Percentiles rank a stretch among this genome's conserved stretches.
phyloP scores from a whole-genome alignment of 176 grass and related monocot genomes.

The Alopecurus myosuroides region DNA sequence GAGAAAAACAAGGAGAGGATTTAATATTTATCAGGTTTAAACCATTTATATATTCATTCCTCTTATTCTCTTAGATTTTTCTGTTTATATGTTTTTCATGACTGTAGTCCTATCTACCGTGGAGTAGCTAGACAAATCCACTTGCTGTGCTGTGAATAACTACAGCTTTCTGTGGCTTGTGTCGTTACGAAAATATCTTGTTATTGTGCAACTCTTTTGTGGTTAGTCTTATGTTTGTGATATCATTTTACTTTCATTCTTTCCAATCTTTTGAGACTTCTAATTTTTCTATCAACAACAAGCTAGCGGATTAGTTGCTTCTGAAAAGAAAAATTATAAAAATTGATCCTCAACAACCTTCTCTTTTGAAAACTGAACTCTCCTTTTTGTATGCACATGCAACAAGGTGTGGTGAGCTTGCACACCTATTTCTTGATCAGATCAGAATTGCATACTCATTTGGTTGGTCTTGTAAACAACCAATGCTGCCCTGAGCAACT shows the following conservation, averaged over 20 bases:
- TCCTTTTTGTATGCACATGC: neutral
- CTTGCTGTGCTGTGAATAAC: neutral
- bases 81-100: neutral
- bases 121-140: neutral
- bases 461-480: too few relatives aligned
- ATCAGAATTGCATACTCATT: too few relatives aligned
- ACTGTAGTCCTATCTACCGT: neutral
- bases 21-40: too few relatives aligned
- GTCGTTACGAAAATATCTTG: neutral
- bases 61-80: too few relatives aligned
- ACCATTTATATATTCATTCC: neutral
- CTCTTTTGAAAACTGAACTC: neutral
- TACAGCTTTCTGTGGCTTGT: neutral
- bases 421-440: too few relatives aligned
- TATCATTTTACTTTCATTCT: neutral
- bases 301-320: neutral
- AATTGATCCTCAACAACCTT: neutral
- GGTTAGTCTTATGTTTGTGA: neutral
- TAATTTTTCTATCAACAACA: neutral
- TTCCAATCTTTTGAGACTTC: neutral
- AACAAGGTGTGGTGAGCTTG: too few relatives aligned
- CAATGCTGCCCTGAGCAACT: too few relatives aligned
- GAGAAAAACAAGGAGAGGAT: too few relatives aligned
- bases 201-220: neutral
- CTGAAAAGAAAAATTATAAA: neutral